Evolutionary conservation across 75 land plant species (phyloP).

Genomic region (Sequoia sempervirens): DNA sequence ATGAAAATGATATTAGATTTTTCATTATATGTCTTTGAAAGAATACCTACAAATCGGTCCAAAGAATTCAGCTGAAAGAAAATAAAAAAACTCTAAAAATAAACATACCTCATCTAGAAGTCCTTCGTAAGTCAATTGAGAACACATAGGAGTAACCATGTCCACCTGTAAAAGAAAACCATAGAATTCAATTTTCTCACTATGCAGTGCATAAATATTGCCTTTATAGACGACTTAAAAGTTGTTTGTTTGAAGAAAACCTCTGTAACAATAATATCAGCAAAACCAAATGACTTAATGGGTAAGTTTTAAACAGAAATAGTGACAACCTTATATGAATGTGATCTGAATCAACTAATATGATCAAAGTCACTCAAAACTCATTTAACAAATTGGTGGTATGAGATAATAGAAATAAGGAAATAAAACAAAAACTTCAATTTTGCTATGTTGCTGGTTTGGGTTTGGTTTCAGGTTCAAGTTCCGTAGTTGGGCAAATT

Average conservation of each 20-base stretch:
- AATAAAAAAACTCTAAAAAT: background rate
- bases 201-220: background rate
- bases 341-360: background rate
- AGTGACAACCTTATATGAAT: background rate
- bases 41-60: background rate
- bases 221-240: background rate
- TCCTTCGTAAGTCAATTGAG: slow-evolving; percentile 98
- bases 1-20: background rate
- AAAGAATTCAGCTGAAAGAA: background rate
- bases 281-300: background rate
- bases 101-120: slow-evolving; percentile 86
- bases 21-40: background rate
- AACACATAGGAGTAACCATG: slow-evolving; percentile 96
- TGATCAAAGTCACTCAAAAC: background rate
- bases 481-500: too few relatives aligned
- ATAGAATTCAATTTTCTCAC: background rate
- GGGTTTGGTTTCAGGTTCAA: too few relatives aligned
- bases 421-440: background rate
- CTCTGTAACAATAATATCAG: background rate
- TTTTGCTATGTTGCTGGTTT: background rate
- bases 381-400: background rate
- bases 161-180: slow-evolving; percentile 62
- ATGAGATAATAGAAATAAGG: background rate
- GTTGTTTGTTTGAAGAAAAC: background rate
- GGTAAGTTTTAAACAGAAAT: background rate